Evolutionary conservation across 345 rosid genomes (phyloP).

Genomic region (Corchorus olitorius): DNA sequence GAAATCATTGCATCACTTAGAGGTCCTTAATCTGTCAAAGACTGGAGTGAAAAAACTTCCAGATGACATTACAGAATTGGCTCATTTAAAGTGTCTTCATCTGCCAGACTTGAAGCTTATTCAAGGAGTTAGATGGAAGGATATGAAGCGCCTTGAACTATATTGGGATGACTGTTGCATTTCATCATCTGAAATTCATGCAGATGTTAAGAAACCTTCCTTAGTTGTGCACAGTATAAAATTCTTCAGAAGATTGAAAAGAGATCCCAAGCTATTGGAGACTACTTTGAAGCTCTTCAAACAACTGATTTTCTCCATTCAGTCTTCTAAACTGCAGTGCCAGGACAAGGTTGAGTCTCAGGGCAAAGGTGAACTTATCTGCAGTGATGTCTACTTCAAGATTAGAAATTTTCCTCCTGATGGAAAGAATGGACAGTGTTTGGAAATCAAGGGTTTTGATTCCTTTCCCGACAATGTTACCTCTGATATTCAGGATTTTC

Average conservation of each 20-base stretch:
- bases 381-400: constrained; percentile 9
- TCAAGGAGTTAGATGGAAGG: constrained; percentile 26
- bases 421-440: background rate
- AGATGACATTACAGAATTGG: constrained; percentile 22
- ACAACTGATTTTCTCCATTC: background rate
- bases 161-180: constrained; percentile 23
- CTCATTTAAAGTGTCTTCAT: constrained; percentile 22
- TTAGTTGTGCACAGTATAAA: background rate
- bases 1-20: constrained; percentile 15
- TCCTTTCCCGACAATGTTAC: constrained; percentile 17
- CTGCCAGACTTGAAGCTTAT: constrained; percentile 23
- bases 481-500: constrained; percentile 13
- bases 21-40: constrained; percentile 36
- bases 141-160: constrained; percentile 13
- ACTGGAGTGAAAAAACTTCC: constrained; percentile 27
- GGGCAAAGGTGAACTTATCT: background rate
- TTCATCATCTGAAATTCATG: background rate
- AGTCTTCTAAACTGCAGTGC: constrained; percentile 3
- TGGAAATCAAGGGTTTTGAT: constrained; percentile 42
- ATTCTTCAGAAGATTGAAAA: background rate
- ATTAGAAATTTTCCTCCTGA: constrained; percentile 20
- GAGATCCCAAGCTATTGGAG: background rate
- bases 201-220: constrained; percentile 6
- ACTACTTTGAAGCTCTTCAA: background rate
- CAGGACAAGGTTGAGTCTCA: background rate